Conservation (phyloP, 805 yeast species). For the Teunomyces lycoperdinae region DNA sequence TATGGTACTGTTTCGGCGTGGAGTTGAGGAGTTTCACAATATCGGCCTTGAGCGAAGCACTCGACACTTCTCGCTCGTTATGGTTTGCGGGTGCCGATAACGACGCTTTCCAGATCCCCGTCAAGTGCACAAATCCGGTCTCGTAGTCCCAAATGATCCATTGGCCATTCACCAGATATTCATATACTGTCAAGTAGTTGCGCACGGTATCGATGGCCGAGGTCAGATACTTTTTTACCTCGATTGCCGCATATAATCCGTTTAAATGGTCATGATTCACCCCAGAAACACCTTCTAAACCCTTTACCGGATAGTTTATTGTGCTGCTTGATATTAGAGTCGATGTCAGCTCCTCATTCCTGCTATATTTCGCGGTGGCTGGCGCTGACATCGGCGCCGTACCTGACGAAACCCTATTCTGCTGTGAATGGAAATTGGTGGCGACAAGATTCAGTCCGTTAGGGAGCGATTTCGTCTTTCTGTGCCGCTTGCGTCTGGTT, state of each 20-base stretch:
- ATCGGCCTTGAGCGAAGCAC: slow-evolving; percentile 59
- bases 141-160: slow-evolving; percentile 84
- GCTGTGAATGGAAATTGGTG: background rate
- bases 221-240: slow-evolving; percentile 60
- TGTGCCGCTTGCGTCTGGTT: background rate
- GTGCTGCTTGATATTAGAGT: slow-evolving; percentile 6
- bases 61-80: slow-evolving; percentile 2
- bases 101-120: slow-evolving; percentile 79
- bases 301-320: slow-evolving; percentile 12
- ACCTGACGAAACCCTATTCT: background rate
- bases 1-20: slow-evolving; percentile 59
- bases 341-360: slow-evolving; percentile 4
- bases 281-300: background rate
- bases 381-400: background rate
- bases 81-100: slow-evolving; percentile 13
- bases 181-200: slow-evolving; percentile 65
- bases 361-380: background rate
- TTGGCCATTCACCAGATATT: slow-evolving; percentile 64
- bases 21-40: slow-evolving; percentile 68
- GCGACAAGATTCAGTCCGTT: background rate
- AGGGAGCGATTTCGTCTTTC: background rate
- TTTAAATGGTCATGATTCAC: background rate
- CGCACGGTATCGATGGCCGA: slow-evolving; percentile 62
- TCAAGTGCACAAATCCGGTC: slow-evolving; percentile 82
- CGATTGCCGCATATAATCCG: slow-evolving; percentile 8